Evolutionary conservation across 2,329 filamentous ascomycete species (phyloP).

Genomic region (Diplodia scrobiculata): DNA sequence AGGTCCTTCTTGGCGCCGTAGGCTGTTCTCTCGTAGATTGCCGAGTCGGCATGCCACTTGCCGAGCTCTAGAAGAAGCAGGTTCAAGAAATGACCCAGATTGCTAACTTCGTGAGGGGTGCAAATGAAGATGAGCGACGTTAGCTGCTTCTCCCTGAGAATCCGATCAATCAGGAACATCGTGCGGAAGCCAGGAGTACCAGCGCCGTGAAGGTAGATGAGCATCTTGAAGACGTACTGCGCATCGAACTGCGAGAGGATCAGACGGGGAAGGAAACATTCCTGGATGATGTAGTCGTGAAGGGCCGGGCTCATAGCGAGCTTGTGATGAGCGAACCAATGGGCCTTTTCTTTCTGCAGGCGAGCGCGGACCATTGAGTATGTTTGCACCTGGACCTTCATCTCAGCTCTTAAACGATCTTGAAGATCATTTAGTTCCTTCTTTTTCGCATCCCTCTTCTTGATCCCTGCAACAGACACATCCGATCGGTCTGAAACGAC

Average conservation of each 20-base stretch:
- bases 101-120: conserved; percentile 86
- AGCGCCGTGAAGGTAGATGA: conserved; percentile 83
- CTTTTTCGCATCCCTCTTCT: conserved; percentile 69
- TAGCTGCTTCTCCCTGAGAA: conserved; percentile 82
- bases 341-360: conserved; percentile 72
- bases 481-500: conserved; percentile 73
- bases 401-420: conserved; percentile 71
- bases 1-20: conserved; percentile 66
- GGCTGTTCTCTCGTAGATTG: conserved; percentile 79
- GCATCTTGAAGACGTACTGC: conserved; percentile 82
- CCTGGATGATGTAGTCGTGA: conserved; percentile 78
- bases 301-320: conserved; percentile 63
- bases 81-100: conserved; percentile 87
- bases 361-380: conserved; percentile 60
- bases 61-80: conserved; percentile 78
- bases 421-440: conserved; percentile 69
- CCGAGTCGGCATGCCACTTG: conserved; percentile 78
- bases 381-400: conserved; percentile 68
- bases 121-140: conserved; percentile 83
- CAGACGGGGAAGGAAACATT: conserved; percentile 87
- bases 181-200: conserved; percentile 85
- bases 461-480: conserved; percentile 65
- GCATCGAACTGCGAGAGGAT: conserved; percentile 83
- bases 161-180: conserved; percentile 76
- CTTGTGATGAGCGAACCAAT: conserved; percentile 70